These are phyloP conservation scores for Neospermospora avenae DNA, from an alignment of 2,329 filamentous ascomycete species.

Conservation along the genomic window DNA sequence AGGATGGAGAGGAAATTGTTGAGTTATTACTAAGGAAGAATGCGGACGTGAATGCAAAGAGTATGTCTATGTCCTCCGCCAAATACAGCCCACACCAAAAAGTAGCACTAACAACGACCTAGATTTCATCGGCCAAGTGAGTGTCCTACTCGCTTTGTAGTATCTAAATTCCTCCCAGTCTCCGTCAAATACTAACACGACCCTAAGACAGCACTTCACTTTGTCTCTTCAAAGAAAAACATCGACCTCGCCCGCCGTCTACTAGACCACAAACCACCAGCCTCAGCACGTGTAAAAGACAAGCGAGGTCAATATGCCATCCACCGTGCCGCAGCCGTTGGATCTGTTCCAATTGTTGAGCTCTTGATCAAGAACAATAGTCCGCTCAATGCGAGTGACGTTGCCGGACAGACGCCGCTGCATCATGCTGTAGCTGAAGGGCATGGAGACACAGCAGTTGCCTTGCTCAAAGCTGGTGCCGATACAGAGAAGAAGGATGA, in stretches of 20 bases:
- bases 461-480: conserved; percentile 79
- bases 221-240: conserved; percentile 86
- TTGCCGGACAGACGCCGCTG: conserved; percentile 79
- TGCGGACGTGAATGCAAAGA: conserved; percentile 72
- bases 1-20: conserved; percentile 67
- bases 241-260: conserved; percentile 76
- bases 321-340: conserved; percentile 87
- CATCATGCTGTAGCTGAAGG: conserved; percentile 83
- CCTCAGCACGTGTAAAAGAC: conserved; percentile 77
- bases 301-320: conserved; percentile 84
- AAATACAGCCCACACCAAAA: not conserved
- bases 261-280: conserved; percentile 65
- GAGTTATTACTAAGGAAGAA: conserved; percentile 64
- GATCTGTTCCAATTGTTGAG: conserved; percentile 82
- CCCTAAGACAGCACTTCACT: conserved; percentile 78
- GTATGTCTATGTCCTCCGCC: conserved; percentile 39
- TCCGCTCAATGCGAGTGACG: conserved; percentile 79
- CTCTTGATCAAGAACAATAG: conserved; percentile 74
- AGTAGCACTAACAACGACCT: conserved; percentile 12
- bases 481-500: conserved; percentile 73
- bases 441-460: conserved; percentile 77
- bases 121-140: conserved; percentile 65
- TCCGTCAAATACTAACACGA: conserved; percentile 3
- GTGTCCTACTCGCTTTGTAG: conserved; percentile 11
- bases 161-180: not conserved